Evolutionary conservation across 108 stramenopile genomes (phyloP), one percentile per base, ranked within the genome.

Genomic region (Fragilaria crotonensis): DNA sequence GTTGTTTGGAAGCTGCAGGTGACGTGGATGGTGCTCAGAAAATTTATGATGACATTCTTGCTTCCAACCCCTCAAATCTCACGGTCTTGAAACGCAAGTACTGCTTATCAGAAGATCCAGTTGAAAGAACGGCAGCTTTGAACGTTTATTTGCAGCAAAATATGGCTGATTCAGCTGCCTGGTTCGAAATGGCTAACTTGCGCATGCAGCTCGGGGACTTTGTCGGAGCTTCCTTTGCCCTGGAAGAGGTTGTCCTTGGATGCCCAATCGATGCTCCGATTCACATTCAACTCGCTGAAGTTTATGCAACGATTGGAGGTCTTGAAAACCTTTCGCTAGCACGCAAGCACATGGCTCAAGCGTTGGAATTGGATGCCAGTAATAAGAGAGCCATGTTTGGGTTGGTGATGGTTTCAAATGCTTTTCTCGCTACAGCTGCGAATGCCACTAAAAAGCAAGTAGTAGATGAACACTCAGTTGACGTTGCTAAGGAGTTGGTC

Each of bases 341-440:
- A n/a, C 60, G 90, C 41, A 87, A 83, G 48, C 90, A 92, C 60
- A 69, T 88, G 71, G 80, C 83, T 32, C 86, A 86, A 66, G 76
- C 79, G 25, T 58, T 92, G 30, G 79, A 85, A 59, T 62, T 92
- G 55, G 57, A 59, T 26, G 51, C 72, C 4, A 60, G 66, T 28
- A 77, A 84, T 67, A 31, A 69, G 19, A 68, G 90, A 28, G 90
- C 86, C 1, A 75, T 80, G 62, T 84, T 73, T 65, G 85, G 85
- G 7, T 54, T 92, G 46, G 70, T 92, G 5, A 47, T 62, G 14
- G 71, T 76, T 14, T 60, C 86, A 11, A 80, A 82, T 65, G 71
- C 77, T n/a, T 92, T 79, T 59, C 63, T 90, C 54, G 77, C 80
- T 21, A 72, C 72, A 51, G 60, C 82, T 26, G 74, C 73, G 0